Evolutionary conservation across 495 filamentous ascomycete genomes (phyloP), one percentile per base, ranked within the genome.

Genomic region (Cetradonia linearis): DNA sequence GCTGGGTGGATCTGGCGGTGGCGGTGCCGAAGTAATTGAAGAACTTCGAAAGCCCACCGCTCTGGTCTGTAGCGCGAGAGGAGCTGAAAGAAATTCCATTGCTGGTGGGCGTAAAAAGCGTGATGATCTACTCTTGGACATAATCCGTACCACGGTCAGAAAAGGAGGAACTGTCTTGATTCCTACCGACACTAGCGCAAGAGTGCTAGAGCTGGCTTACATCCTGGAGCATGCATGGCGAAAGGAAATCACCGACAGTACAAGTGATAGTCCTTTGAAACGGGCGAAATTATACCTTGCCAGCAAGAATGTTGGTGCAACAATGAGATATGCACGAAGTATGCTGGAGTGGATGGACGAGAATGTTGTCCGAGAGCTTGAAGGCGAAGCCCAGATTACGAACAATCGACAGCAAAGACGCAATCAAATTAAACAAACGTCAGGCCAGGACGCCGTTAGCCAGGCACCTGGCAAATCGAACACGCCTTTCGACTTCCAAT

Each of bases 341-440:
- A 95, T 97, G 90, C 73, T 97, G 57, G 93, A 99, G 70, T 99
- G 93, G 93, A 97, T 96, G 90, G 91, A 96, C 67, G 91, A 96
- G 65, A 85, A 80, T 53, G 90, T 99, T 54, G 82, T 95, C 56
- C 81, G 86, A 52, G 91, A 96, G 63, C 94, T 96, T 59, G 94
- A 99, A 71, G 84, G 86, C 2, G 86, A 81, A 60, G 73, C 75
- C 55, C 72, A 67, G 25, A 76, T 79, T 63, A 69, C 66, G 23
- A 70, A 71, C 18, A 75, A 75, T 60, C 75, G 75, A 46, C 76
- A 79, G 50, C 73, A 73, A 30, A 68, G 69, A 56, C 70, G 71
- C 23, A 67, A 62, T 25, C 71, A 73, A 53, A 70, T 66, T 18
- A 74, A 76, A 64, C 70, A 74, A 50, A 61, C 30, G 14, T 53